phyloP scores from a whole-genome alignment of 139 green algal genomes.

The Micromonas pusilla region DNA sequence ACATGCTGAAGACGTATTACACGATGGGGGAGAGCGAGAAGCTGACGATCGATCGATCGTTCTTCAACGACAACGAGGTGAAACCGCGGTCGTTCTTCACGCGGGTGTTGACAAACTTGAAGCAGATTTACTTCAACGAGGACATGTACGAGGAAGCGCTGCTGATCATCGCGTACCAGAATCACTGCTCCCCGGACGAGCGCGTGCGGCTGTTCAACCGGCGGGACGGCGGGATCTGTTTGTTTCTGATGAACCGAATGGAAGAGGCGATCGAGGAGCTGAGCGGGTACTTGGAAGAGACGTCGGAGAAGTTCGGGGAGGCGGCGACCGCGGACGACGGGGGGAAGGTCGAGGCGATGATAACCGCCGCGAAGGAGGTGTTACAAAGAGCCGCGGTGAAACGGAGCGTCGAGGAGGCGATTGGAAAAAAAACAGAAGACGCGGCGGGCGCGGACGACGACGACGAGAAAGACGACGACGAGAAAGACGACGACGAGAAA shows the following conservation, averaged over 20 bases:
- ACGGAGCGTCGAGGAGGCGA: background rate
- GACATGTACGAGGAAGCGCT: background rate
- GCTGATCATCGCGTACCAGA: slow-evolving; percentile 10
- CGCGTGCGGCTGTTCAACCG: background rate
- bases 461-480: too few relatives aligned
- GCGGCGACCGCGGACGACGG: background rate
- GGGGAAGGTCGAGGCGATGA: background rate
- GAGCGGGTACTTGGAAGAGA: background rate
- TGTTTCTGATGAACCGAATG: background rate
- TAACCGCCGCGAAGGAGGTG: background rate
- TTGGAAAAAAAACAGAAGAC: background rate
- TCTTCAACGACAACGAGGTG: slow-evolving; percentile 2
- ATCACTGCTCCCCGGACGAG: background rate
- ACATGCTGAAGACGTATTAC: background rate
- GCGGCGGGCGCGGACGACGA: background rate
- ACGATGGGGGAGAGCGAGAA: background rate
- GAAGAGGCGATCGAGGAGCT: background rate
- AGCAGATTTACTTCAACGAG: slow-evolving; percentile 8
- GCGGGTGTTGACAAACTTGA: slow-evolving; percentile 16
- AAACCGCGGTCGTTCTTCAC: slow-evolving; percentile 2
- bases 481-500: too few relatives aligned
- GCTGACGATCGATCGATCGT: slow-evolving; percentile 20
- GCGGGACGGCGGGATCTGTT: background rate
- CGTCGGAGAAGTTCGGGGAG: background rate
- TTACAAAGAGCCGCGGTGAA: background rate